Percentiles rank a stretch among this genome's conserved stretches.
These are phyloP conservation scores for Penicillium psychrofluorescens DNA, from an alignment of 495 filamentous ascomycete genomes.

Conservation along the genomic window DNA sequence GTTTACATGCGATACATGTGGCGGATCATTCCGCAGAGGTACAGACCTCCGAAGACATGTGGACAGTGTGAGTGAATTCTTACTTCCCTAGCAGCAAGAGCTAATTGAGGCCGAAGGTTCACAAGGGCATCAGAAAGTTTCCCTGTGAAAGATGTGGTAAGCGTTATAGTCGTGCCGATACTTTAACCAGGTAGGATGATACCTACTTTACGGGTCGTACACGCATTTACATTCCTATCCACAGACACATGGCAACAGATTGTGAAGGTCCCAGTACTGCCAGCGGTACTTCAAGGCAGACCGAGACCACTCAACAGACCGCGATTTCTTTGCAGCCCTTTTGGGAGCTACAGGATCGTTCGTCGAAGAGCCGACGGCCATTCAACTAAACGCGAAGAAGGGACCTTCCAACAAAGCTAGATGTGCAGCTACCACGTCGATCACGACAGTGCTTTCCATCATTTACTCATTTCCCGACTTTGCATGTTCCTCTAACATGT, in stretches of 20 bases:
- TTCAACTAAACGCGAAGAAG: too few species aligned
- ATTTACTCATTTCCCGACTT: too few species aligned
- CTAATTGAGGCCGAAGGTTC: conserved; percentile 38
- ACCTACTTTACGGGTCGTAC: too few species aligned
- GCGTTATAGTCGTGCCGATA: not conserved
- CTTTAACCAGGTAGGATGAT: not conserved
- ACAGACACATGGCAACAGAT: not conserved
- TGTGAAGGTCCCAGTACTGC: not conserved
- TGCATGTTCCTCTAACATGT: not conserved
- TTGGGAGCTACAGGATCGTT: not conserved
- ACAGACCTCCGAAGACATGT: conserved; percentile 80
- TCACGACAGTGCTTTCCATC: too few species aligned
- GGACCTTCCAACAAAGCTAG: too few species aligned
- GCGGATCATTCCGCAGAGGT: conserved; percentile 46
- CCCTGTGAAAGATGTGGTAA: not conserved
- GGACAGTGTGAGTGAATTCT: conserved; percentile 55
- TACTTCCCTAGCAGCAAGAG: not conserved
- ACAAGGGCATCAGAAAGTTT: conserved; percentile 43
- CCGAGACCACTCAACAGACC: conserved; percentile 2
- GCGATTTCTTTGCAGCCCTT: not conserved
- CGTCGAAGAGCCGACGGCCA: not conserved
- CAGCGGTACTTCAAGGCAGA: not conserved
- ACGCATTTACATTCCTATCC: too few species aligned
- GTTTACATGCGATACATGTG: conserved; percentile 59
- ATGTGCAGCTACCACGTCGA: too few species aligned